A percentile compares a stretch with the other conserved stretches of the same genome.
phyloP scores from a whole-genome alignment of 306 rosid genomes.

The Corylus heterophylla region DNA sequence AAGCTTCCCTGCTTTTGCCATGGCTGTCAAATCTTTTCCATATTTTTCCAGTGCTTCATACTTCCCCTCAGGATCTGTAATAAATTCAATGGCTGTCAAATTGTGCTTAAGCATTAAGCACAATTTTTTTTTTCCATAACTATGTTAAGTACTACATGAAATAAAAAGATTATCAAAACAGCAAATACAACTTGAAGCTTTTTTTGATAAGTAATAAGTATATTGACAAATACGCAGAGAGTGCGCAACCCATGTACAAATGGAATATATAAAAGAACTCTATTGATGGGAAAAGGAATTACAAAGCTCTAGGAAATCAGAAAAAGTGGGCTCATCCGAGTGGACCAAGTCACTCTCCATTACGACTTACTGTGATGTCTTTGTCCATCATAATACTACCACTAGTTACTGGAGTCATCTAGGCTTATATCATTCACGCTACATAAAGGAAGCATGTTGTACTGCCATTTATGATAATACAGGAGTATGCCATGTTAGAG shows the following conservation, averaged over 20 bases:
- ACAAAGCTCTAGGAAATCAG: too few species aligned
- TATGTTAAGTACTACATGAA: neutral
- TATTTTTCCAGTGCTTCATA: constrained; percentile 94
- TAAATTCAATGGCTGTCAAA: constrained; percentile 23
- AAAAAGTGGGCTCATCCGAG: too few species aligned
- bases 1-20: constrained; percentile 94
- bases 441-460: constrained; percentile 8
- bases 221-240: too few species aligned
- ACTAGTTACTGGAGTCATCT: neutral
- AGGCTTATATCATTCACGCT: constrained; percentile 4
- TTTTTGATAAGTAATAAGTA: too few species aligned
- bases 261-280: too few species aligned
- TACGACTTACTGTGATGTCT: constrained; percentile 1
- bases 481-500: neutral
- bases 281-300: too few species aligned
- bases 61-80: constrained; percentile 96
- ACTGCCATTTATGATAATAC: constrained; percentile 2
- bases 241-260: too few species aligned
- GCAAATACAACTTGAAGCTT: too few species aligned
- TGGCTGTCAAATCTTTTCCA: constrained; percentile 96
- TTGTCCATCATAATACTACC: neutral
- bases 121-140: neutral
- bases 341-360: neutral
- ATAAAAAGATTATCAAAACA: neutral
- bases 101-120: neutral